A percentile compares a stretch with the other conserved stretches of the same genome.
Evolutionary conservation across 768 basidiomycete genomes (phyloP).

Genomic region (Xerocomus potaroensis): DNA sequence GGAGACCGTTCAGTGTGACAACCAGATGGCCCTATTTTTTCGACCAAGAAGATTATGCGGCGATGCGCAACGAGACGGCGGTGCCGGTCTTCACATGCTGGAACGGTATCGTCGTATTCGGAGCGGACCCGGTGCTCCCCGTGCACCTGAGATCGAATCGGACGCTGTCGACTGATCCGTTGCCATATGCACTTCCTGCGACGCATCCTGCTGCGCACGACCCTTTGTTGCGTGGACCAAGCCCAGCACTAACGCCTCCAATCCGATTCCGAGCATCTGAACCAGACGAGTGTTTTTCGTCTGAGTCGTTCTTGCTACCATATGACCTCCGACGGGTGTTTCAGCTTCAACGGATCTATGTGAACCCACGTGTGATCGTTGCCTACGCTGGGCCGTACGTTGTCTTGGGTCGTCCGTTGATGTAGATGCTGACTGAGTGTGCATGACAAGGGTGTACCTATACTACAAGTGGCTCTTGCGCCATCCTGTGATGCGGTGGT

Average conservation of each 20-base stretch:
- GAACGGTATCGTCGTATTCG: slow-evolving; percentile 42
- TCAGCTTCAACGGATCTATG: slow-evolving; percentile 33
- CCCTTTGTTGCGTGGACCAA: slow-evolving; percentile 10
- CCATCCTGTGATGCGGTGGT: slow-evolving; percentile 39
- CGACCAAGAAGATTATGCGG: slow-evolving; percentile 32
- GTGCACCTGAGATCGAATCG: slow-evolving; percentile 34
- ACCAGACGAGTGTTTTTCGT: slow-evolving; percentile 21
- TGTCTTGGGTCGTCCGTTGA: background rate
- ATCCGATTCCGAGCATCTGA: slow-evolving; percentile 14
- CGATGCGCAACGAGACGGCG: slow-evolving; percentile 36
- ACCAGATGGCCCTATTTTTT: slow-evolving; percentile 40
- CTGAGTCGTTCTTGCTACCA: slow-evolving; percentile 39
- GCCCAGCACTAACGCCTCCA: slow-evolving; percentile 18
- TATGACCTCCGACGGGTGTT: slow-evolving; percentile 41
- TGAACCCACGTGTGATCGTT: slow-evolving; percentile 38
- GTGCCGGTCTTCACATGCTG: slow-evolving; percentile 44
- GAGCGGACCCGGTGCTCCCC: slow-evolving; percentile 39
- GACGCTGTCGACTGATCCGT: slow-evolving; percentile 33
- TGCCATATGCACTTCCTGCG: slow-evolving; percentile 13
- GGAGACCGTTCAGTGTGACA: fast-evolving
- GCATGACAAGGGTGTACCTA: slow-evolving; percentile 21
- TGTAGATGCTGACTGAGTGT: too few species aligned
- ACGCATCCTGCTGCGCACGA: slow-evolving; percentile 14
- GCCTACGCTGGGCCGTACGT: slow-evolving; percentile 35
- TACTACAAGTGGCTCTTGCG: slow-evolving; percentile 37